Percentiles rank a stretch among this genome's conserved stretches.
Conservation (phyloP, 768 basidiomycete genomes). For the Candolleomyces eurysporus region DNA sequence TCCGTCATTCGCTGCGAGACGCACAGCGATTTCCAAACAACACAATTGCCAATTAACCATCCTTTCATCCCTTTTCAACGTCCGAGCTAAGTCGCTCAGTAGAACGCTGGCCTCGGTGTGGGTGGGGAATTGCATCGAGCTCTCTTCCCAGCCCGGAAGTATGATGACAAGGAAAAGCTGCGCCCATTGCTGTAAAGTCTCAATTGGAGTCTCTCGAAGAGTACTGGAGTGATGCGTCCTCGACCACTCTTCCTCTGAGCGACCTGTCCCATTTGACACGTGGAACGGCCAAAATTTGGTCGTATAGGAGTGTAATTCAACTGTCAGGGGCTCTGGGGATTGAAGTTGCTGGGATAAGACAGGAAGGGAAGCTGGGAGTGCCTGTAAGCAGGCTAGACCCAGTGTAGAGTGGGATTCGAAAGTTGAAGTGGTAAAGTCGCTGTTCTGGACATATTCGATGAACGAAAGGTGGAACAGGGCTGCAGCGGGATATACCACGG, state of each 20-base stretch:
- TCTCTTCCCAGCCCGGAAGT: too few relatives aligned
- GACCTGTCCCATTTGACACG: too few relatives aligned
- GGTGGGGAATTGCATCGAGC: too few relatives aligned
- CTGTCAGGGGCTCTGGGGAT: too few relatives aligned
- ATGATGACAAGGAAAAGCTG: too few relatives aligned
- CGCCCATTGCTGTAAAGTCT: too few relatives aligned
- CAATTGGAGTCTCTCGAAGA: too few relatives aligned
- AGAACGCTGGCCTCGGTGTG: background rate
- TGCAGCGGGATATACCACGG: background rate
- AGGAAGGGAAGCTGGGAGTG: background rate
- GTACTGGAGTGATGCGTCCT: too few relatives aligned
- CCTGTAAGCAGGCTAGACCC: background rate
- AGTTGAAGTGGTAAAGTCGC: background rate
- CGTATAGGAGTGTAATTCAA: too few relatives aligned
- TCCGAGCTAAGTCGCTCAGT: background rate
- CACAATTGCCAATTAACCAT: background rate
- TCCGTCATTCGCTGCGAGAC: background rate
- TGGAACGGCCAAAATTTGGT: too few relatives aligned
- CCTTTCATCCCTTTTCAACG: background rate
- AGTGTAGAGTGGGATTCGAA: background rate
- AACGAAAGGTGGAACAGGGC: background rate
- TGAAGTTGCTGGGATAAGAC: too few relatives aligned
- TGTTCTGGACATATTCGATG: background rate
- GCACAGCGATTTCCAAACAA: background rate
- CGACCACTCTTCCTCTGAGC: too few relatives aligned